phyloP scores from a whole-genome alignment of 108 stramenopile genomes.

The Cylindrotheca fusiformis region DNA sequence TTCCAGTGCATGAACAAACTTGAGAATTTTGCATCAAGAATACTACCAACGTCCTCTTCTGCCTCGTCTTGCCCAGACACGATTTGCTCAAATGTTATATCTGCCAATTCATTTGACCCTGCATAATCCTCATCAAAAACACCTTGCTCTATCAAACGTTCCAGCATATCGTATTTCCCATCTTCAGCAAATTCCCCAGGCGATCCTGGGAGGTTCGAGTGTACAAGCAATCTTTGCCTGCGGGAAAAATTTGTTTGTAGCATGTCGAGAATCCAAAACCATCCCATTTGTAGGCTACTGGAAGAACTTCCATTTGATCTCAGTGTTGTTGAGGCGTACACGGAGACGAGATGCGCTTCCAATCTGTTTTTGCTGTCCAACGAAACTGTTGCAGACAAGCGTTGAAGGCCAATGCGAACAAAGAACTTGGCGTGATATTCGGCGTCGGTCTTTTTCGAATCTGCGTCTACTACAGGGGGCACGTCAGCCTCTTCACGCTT shows the following conservation, averaged over 20 bases:
- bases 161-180: constrained; percentile 54
- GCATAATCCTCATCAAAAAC: constrained; percentile 45
- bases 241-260: constrained; percentile 40
- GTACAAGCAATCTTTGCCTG: constrained; percentile 63
- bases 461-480: no score
- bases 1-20: constrained; percentile 85
- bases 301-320: constrained; percentile 54
- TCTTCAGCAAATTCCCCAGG: constrained; percentile 46
- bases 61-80: background rate
- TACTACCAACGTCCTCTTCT: constrained; percentile 3
- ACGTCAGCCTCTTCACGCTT: background rate
- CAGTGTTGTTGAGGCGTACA: constrained; percentile 45
- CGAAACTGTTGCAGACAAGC: constrained; percentile 47
- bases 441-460: background rate
- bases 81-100: constrained; percentile 38
- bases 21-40: constrained; percentile 68
- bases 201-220: constrained; percentile 64
- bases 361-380: constrained; percentile 51
- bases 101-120: constrained; percentile 71
- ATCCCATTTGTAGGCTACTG: constrained; percentile 66
- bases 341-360: constrained; percentile 79
- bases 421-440: constrained; percentile 9
- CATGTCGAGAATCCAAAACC: constrained; percentile 83
- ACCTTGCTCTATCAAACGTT: constrained; percentile 48
- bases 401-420: constrained; percentile 27